Base-by-base conservation (phyloP, 352 stramenopile genomes). In the Globisporangium mamillatum region DNA sequence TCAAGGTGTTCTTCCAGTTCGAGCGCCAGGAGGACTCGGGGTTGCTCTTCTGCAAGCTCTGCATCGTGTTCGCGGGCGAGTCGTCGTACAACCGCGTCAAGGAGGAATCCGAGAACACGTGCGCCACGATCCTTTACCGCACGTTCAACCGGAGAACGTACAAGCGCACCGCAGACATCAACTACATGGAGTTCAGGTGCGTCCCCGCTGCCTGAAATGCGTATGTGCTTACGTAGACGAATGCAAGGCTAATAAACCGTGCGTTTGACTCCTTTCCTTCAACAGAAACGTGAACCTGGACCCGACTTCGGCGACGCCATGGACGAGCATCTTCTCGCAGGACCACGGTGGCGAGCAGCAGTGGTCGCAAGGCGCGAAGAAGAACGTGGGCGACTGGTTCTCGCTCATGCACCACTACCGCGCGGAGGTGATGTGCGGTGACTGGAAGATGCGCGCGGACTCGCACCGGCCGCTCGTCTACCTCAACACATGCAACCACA, bases 401-500 rank as follows among this genome's bases (percentile, higher is more conserved):
- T 95, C 88, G 22, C 84, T 95, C 75, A 95, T 95, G 88, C 83
- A 95, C 72, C 88, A 95, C 76, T 94, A 95, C 73, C 65, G 79
- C 27, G 75, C 70, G 1, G 86, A 95, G 38, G 69, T 93, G 32
- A 25, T 66, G 41, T 74, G 75, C 64, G 62, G 60, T 12, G 74
- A 82, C 34, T 95, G 88, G 88, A 65, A 75, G 53, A 50, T 80
- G 46, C 65, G 73, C 16, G 66, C 58, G 8, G 75, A 78, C 70
- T 80, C 70, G 22, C 63, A 87, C 48, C 86, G 88, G 6, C 88
- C 88, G 50, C 78, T 87, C 46, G 72, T 94, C n/a, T 95, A 80
- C 69, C 82, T 95, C 65, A 95, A 94, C 80, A 95, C 88, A 58
- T 95, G 88, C 79, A 95, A 95, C 63, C 88, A 95, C 86, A 92